Evolutionary conservation across 2,329 filamentous ascomycete species (phyloP).

Genomic region (Ceratocystis huliohia): DNA sequence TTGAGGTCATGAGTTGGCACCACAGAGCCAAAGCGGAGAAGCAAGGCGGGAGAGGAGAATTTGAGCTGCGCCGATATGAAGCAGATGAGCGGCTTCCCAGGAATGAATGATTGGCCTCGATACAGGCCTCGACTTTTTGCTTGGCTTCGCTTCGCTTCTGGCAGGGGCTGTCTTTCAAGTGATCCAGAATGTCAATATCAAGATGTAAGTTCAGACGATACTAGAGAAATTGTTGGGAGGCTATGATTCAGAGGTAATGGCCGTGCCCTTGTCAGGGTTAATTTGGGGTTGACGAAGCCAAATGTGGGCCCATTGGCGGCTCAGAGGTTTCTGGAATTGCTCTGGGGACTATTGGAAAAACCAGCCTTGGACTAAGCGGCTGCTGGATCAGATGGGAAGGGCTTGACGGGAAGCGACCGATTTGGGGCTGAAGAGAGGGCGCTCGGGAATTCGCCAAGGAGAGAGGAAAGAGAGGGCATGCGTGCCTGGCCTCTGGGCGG

Average conservation of each 20-base stretch:
- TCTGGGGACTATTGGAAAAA: background rate
- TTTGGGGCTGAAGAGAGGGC: background rate
- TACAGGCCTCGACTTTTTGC: background rate
- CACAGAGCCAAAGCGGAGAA: slow-evolving; percentile 6
- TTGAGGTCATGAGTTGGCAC: slow-evolving; percentile 28
- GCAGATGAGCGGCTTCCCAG: background rate
- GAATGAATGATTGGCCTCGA: background rate
- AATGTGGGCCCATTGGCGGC: background rate
- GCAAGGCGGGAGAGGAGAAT: background rate
- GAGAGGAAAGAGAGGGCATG: too few relatives aligned
- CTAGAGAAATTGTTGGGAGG: background rate
- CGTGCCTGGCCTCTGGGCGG: too few relatives aligned
- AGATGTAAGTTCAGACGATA: background rate
- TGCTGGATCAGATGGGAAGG: background rate
- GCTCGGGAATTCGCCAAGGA: background rate
- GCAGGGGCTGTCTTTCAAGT: background rate
- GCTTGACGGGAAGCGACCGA: background rate
- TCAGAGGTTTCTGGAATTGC: background rate
- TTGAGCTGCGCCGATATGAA: background rate
- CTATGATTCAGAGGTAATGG: background rate
- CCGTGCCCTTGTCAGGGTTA: background rate
- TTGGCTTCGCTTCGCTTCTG: background rate
- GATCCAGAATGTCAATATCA: background rate
- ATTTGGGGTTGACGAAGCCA: background rate
- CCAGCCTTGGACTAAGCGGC: too few relatives aligned